Evolutionary conservation across 257 asterid genomes (phyloP), one percentile per base, ranked within the genome.

Genomic region (Gentiana straminea): DNA sequence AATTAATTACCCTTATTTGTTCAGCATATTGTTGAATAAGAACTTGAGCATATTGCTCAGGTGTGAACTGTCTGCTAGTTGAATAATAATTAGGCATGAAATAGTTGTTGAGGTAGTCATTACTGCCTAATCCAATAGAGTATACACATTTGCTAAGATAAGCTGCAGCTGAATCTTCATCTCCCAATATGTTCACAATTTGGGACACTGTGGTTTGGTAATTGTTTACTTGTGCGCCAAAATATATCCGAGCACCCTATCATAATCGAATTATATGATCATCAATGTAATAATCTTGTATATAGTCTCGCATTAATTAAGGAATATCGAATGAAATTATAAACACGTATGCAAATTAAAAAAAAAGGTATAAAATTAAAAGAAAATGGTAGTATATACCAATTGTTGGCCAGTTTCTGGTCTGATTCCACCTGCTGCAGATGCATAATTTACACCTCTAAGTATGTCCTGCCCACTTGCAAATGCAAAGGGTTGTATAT

Each of bases 391-490:
- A 35, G 11, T 41, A 24, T 24, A 24, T 73, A 86, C 94, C 79
- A 87, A 64, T 59, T 87, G 96, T 52, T 61, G 86, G 50, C 96
- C 96, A 1, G 96, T 87, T 82, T 87, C 96, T 15, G 62, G 65
- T 64, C 96, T 65, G 35, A 87, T 84, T 57, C 96, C 96, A 1
- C 94, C 95, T 1, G 95, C 95, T 3, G 95, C 94, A 4, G 95
- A 86, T 2, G 95, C 95, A 43, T 79, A 87, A 66, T 87, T 87
- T 13, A 84, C 92, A 55, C 96, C 96, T 58, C 73, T 58, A 11
- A 84, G 73, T 51, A 87, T 76, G 49, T 78, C 73, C 35, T 64
- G 72, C 24, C 89, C 92, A 0, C 81, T 78, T 8, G 89, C 92
- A 8, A 5, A 54, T 2, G 89, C 64, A 45, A 79, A 87, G 0